Base-by-base conservation (phyloP, 2,329 filamentous ascomycete genomes). In the Talaromyces amestolkiae region DNA sequence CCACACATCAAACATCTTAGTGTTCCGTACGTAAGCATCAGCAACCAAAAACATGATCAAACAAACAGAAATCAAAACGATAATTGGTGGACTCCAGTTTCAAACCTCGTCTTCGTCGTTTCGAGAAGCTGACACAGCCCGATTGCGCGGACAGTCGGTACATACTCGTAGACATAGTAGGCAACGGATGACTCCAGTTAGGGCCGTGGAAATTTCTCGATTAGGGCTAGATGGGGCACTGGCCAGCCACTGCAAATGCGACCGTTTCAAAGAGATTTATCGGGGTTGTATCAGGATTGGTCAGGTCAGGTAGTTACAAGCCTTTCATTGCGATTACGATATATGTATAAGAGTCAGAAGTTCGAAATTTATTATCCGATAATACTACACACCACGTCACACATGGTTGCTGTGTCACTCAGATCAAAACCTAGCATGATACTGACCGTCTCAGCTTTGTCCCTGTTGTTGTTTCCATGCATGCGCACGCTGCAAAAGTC, bases 401-500 rank as follows among this genome's bases (percentile, higher is more conserved):
- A 39, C 53, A 56, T 39, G 53, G 19, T 37, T 37, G 53, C n/a
- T 10, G 53, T 56, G 53, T 39, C 53, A 39, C 53, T 9, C 51
- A 33, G 7, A 22, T 37, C 31, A 19, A 37, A 9, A 56, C 33
- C 53, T 19, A 39, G 19, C 35, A 33, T n/a, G 17, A 31, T 45
- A 27, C 4, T 43, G 41, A 15, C 47, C 51, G 58, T 33, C 13
- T 66, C 64, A 66, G 45, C 35, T 59, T 51, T 63, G 54, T 37
- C 64, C 64, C 60, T 68, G 79, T 60, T 68, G 82, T 76, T 90
- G 85, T 83, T 96, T 97, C 92, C 94, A 98, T 70, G 88, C 87
- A 77, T 93, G 89, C 65, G 94, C 93, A 86, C 90, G 90, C 68
- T 91, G 89, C 80, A 97, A 81, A 76, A 98, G 83, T 76, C 91